Evolutionary conservation across 805 yeast species (phyloP), one percentile per base, ranked within the genome.

Genomic region (Candida peoriensis): DNA sequence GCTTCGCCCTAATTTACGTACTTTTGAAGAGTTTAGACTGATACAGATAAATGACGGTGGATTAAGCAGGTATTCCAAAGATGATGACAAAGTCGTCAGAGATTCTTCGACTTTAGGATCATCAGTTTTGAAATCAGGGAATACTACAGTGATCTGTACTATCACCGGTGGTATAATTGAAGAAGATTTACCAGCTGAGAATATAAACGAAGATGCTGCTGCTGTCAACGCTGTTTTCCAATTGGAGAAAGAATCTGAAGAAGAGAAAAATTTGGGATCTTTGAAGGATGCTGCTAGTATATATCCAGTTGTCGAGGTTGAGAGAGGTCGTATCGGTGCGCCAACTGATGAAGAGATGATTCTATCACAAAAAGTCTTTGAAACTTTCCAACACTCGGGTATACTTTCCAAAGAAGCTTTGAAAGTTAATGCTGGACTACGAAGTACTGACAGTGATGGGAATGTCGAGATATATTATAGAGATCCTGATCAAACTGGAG

Each of bases 281-380:
- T 35, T 55, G 14, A 41, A 50, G 2, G 64, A 59, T 20, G 48
- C 47, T 38, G 64, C 70, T 1, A 55, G 73, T 2, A 65, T 85
- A 0, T 83, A 74, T 52, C 90, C 95, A 0, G 76, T 80, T 12
- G 86, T 87, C 7, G 88, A 82, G 43, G 75, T 85, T 8, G 74
- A 78, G 38, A 64, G 88, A 35, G 95, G 95, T 20, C 67, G 86
- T 34, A 54, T 57, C 19, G 93, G 94, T 11, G 84, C 87, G 1
- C 95, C 95, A 20, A 76, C 89, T 1, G 84, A 79, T 47, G 95
- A 87, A 58, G 96, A 87, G 54, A 84, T 82, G 78, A 75, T 72
- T 20, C 50, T 81, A 15, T 74, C 85, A 1, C 94, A 85, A 54
- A 64, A 64, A 38, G 47, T 84, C 17, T 76, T 76, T 47, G 83